A percentile compares a stretch with the other conserved stretches of the same genome.
phyloP scores from a whole-genome alignment of 2,329 filamentous ascomycete genomes.

The Fusarium sp. region DNA sequence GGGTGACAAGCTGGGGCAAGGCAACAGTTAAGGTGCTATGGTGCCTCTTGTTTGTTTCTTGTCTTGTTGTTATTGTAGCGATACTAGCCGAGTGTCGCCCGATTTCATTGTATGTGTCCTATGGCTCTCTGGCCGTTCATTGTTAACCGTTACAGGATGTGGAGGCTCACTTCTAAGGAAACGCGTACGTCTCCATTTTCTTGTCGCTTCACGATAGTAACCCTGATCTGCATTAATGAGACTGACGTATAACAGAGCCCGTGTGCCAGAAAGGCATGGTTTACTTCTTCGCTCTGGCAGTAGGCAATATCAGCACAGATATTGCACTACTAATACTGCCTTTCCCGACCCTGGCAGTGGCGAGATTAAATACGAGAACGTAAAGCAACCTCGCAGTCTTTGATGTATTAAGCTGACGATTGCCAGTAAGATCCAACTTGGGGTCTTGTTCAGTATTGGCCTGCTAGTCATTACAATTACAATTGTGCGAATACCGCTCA shows the following conservation, averaged over 20 bases:
- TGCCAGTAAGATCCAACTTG: constrained; percentile 15
- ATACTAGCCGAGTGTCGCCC: constrained; percentile 41
- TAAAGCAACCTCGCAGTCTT: not conserved
- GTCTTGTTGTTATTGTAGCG: constrained; percentile 34
- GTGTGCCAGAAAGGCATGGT: constrained; percentile 27
- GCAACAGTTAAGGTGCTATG: constrained; percentile 21
- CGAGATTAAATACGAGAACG: constrained; percentile 15
- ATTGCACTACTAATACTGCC: constrained; percentile 42
- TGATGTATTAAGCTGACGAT: not conserved
- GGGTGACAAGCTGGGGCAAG: constrained; percentile 25
- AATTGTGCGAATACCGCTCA: constrained; percentile 41
- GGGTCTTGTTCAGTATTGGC: constrained; percentile 40
- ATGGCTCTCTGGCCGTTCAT: no score
- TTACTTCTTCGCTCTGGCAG: constrained; percentile 38
- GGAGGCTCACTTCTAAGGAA: not conserved
- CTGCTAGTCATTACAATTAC: constrained; percentile 40
- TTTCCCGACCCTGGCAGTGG: constrained; percentile 36
- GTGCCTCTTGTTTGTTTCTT: constrained; percentile 35
- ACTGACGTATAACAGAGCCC: not conserved
- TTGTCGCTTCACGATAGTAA: no score
- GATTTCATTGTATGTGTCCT: constrained; percentile 22
- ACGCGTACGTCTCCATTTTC: not conserved
- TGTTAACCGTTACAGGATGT: constrained; percentile 2
- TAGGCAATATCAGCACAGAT: constrained; percentile 43
- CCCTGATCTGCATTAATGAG: not conserved